Evolutionary conservation across 2,329 filamentous ascomycete species (phyloP).

Genomic region (Coniosporium tulheliwenetii): DNA sequence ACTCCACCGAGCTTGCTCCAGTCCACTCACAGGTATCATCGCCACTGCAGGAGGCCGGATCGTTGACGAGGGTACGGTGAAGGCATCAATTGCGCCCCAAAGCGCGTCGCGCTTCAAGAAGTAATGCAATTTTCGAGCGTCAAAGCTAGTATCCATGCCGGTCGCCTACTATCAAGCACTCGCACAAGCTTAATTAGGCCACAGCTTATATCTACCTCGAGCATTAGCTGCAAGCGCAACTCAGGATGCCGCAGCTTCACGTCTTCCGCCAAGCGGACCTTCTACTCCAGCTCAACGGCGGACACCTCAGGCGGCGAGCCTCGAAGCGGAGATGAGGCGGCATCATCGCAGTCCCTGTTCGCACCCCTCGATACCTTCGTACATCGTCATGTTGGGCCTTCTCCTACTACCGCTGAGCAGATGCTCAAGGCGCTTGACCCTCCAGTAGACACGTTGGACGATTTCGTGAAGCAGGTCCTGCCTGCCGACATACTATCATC

Average conservation of each 20-base stretch:
- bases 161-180: no score
- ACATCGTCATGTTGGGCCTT: slow-evolving; percentile 75
- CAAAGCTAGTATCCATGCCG: no score
- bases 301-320: slow-evolving; percentile 15
- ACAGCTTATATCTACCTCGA: no score
- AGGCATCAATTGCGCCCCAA: no score
- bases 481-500: slow-evolving; percentile 63
- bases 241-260: background rate
- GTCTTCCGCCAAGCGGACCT: slow-evolving; percentile 3
- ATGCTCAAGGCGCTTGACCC: slow-evolving; percentile 75
- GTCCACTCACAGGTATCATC: no score
- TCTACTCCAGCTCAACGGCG: slow-evolving; percentile 11
- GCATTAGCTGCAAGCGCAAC: background rate
- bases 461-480: slow-evolving; percentile 73
- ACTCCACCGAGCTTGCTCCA: no score
- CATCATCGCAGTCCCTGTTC: slow-evolving; percentile 10
- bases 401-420: slow-evolving; percentile 47
- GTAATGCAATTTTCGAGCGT: no score
- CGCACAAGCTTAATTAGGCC: no score
- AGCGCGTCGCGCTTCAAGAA: no score
- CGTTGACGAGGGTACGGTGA: no score
- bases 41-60: no score
- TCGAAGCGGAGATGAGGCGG: background rate
- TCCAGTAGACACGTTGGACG: slow-evolving; percentile 56
- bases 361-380: slow-evolving; percentile 50